Conservation (phyloP, 768 basidiomycete genomes). For the Tricholoma matsutake region DNA sequence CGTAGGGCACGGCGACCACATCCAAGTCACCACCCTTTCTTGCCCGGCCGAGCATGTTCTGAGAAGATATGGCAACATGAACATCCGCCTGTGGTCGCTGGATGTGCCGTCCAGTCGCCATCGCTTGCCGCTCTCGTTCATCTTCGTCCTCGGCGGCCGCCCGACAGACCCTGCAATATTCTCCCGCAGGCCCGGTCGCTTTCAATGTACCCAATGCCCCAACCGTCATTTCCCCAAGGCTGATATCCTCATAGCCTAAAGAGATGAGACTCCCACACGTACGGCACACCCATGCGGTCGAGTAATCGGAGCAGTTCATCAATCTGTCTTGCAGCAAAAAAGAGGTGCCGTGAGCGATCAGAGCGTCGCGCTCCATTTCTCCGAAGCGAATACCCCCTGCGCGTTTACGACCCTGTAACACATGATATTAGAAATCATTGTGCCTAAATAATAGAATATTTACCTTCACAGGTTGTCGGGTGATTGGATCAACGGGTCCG, state of each 20-base stretch:
- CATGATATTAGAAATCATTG: constrained; percentile 2
- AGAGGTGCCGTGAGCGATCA: constrained; percentile 97
- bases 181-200: constrained; percentile 74
- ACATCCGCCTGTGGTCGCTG: constrained; percentile 49
- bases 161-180: constrained; percentile 95
- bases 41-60: constrained; percentile 58
- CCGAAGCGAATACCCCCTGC: constrained; percentile 99
- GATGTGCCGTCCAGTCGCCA: constrained; percentile 53
- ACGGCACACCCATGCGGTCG: constrained; percentile 98
- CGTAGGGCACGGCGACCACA: constrained; percentile 93
- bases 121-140: constrained; percentile 53
- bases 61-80: constrained; percentile 60
- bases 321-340: constrained; percentile 97
- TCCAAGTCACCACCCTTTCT: constrained; percentile 83
- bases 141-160: constrained; percentile 63
- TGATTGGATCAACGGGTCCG: constrained; percentile 93
- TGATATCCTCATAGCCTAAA: constrained; percentile 90
- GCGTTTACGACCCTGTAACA: constrained; percentile 85
- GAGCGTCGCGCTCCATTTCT: constrained; percentile 99
- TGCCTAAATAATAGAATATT: constrained; percentile 1
- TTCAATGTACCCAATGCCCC: constrained; percentile 49
- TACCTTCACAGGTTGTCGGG: constrained; percentile 96
- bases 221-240: constrained; percentile 59
- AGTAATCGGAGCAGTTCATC: constrained; percentile 99
- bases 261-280: constrained; percentile 95